phyloP scores from a whole-genome alignment of 371 early-diverging fungal genomes.

The Fennellomyces sp. region DNA sequence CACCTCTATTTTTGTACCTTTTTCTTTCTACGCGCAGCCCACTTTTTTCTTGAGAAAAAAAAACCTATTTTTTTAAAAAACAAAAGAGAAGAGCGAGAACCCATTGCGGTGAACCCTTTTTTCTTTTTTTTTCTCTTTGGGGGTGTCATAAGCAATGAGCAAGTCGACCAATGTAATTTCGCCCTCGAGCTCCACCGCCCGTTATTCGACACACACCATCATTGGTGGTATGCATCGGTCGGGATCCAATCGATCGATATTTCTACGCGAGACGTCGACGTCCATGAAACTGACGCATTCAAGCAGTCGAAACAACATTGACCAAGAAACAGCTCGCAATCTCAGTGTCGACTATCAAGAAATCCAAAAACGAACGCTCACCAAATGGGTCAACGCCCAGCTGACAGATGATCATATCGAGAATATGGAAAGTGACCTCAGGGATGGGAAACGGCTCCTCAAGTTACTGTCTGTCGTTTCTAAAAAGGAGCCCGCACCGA shows the following conservation, averaged over 20 bases:
- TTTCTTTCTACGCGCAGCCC: too few species aligned
- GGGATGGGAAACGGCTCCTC: conserved; percentile 64
- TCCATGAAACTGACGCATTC: conserved; percentile 11
- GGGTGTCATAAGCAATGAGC: too few species aligned
- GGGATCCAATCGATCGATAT: conserved; percentile 23
- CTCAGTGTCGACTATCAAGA: conserved; percentile 51
- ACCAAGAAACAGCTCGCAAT: conserved; percentile 26
- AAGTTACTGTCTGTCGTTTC: conserved; percentile 58
- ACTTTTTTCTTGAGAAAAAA: too few species aligned
- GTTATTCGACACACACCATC: background rate
- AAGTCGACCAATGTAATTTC: conserved; percentile 1
- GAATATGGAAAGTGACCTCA: conserved; percentile 58
- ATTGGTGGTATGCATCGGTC: conserved; percentile 16
- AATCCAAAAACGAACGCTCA: conserved; percentile 79
- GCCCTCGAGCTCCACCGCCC: background rate
- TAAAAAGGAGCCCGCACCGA: conserved; percentile 43
- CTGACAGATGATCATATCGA: conserved; percentile 46
- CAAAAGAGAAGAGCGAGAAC: too few species aligned
- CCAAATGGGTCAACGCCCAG: conserved; percentile 84
- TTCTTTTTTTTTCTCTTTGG: too few species aligned
- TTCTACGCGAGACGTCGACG: conserved; percentile 13
- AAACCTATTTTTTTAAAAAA: too few species aligned
- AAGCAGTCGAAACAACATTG: background rate
- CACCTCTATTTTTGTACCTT: too few species aligned
- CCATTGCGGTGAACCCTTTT: too few species aligned